Conservation (phyloP, 768 basidiomycete species). For the Pulveroboletus ravenelii region DNA sequence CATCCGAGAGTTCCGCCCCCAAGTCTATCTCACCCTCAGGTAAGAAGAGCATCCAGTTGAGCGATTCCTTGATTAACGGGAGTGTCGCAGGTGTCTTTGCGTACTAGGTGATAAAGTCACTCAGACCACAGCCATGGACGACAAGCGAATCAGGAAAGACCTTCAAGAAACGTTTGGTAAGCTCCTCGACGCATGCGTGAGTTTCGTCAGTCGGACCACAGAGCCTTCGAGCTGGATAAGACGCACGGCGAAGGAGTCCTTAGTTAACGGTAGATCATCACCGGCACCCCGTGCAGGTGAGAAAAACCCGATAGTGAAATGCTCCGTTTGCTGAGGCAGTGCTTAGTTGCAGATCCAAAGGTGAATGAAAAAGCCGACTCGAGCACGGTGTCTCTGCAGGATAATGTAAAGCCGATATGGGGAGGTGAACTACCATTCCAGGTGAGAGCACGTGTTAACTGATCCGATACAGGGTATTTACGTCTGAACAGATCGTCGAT, state of each 20-base stretch:
- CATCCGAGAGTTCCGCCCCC: conserved; percentile 63
- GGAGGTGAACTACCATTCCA: conserved; percentile 28
- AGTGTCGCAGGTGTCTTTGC: conserved; percentile 57
- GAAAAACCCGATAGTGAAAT: background rate
- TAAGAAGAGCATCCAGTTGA: conserved; percentile 30
- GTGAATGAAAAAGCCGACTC: conserved; percentile 59
- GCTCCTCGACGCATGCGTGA: conserved; percentile 74
- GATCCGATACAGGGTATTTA: conserved; percentile 4
- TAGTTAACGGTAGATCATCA: conserved; percentile 69
- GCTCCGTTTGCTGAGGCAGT: background rate
- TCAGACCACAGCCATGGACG: conserved; percentile 89
- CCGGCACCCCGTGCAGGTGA: conserved; percentile 55
- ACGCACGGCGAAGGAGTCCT: conserved; percentile 57
- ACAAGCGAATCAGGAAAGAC: conserved; percentile 82
- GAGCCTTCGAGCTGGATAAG: conserved; percentile 82
- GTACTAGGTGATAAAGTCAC: conserved; percentile 77
- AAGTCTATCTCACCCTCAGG: conserved; percentile 71
- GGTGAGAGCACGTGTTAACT: conserved; percentile 16
- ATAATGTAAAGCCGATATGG: conserved; percentile 25
- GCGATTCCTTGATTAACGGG: conserved; percentile 9
- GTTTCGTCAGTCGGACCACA: conserved; percentile 65
- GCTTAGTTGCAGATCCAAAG: conserved; percentile 35
- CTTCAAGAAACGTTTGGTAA: conserved; percentile 88
- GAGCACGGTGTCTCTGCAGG: conserved; percentile 38
- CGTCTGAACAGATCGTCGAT: conserved; percentile 51